Evolutionary conservation across 306 rosid species (phyloP), one percentile per base, ranked within the genome.

Genomic region (Bauhinia variegata): DNA sequence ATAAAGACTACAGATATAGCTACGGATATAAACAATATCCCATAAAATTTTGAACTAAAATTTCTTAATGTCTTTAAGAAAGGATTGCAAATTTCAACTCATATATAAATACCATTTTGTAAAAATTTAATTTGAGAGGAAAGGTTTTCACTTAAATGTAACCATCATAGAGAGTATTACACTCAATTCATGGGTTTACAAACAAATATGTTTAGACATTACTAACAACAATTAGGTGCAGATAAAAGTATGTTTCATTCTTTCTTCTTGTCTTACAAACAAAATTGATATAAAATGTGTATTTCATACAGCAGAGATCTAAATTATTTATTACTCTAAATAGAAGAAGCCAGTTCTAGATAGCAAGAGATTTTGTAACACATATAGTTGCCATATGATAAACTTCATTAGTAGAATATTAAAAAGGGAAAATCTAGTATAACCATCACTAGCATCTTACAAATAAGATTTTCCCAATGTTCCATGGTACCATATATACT

Each of bases 371-470:
- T 76, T 54, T 54, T 41, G 34, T 1, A 61, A 63, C 16, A 38
- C 19, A 51, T 23, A 50, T 43, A 7, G 5, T 41, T 63, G 39
- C 42, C 67, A 13, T 53, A 30, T 10, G 18, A 41, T 68, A 73
- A 51, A 68, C 54, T 32, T 54, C 41, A 55, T 39, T 47, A 54
- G 43, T 63, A 50, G 72, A 60, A 38, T 49, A 49, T 60, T 52
- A 63, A 51, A 13, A 58, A 17, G 19, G 58, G n/a, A n/a, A n/a
- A n/a, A n/a, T n/a, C n/a, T n/a, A n/a, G 71, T 23, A 57, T 42
- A 47, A 55, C 60, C 62, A 65, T 53, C 78, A 71, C 65, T 68
- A 53, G 44, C 75, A 65, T 65, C 39, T 19, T 34, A 60, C 48
- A 70, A 71, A 18, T 30, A 5, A 39, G 12, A 75, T 46, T 4